Evolutionary conservation across 2,329 filamentous ascomycete genomes (phyloP).

Genomic region (Aspergillus aculeatinus): DNA sequence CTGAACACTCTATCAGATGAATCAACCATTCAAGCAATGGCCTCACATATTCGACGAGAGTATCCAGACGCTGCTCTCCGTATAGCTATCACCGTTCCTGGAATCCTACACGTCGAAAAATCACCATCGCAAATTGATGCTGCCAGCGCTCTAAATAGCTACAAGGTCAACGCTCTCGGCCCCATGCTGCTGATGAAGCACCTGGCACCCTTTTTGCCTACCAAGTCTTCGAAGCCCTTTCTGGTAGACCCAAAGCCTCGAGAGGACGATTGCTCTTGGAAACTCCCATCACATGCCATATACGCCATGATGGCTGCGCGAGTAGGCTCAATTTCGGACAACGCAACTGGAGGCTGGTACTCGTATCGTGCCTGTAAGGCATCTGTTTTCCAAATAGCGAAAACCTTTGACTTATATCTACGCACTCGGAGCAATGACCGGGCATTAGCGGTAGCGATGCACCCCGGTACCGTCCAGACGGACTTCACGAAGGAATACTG

Average conservation of each 20-base stretch:
- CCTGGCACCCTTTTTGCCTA: slow-evolving; percentile 68
- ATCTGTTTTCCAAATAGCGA: slow-evolving; percentile 68
- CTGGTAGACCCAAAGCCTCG: neutral
- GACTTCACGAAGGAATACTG: slow-evolving; percentile 72
- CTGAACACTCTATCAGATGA: slow-evolving; percentile 53
- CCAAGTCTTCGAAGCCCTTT: slow-evolving; percentile 49
- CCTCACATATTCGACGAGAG: slow-evolving; percentile 53
- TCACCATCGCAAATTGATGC: slow-evolving; percentile 65
- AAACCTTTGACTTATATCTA: slow-evolving; percentile 70
- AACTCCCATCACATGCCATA: slow-evolving; percentile 56
- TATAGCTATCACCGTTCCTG: slow-evolving; percentile 68
- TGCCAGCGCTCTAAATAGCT: slow-evolving; percentile 63
- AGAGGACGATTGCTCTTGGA: slow-evolving; percentile 15
- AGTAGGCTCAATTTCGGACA: slow-evolving; percentile 72
- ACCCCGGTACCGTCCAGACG: slow-evolving; percentile 79
- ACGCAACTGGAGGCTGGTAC: slow-evolving; percentile 76
- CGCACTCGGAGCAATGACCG: slow-evolving; percentile 56
- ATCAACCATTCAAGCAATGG: slow-evolving; percentile 56
- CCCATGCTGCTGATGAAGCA: slow-evolving; percentile 76
- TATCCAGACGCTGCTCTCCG: slow-evolving; percentile 63
- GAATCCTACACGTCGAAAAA: slow-evolving; percentile 72
- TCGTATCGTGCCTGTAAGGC: slow-evolving; percentile 76
- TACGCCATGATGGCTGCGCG: slow-evolving; percentile 77
- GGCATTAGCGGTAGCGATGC: slow-evolving; percentile 68
- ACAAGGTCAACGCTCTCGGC: slow-evolving; percentile 70